A percentile compares a stretch with the other conserved stretches of the same genome.
Conservation (phyloP, 192 early-diverging fungal species). For the Coemansia sp. region DNA sequence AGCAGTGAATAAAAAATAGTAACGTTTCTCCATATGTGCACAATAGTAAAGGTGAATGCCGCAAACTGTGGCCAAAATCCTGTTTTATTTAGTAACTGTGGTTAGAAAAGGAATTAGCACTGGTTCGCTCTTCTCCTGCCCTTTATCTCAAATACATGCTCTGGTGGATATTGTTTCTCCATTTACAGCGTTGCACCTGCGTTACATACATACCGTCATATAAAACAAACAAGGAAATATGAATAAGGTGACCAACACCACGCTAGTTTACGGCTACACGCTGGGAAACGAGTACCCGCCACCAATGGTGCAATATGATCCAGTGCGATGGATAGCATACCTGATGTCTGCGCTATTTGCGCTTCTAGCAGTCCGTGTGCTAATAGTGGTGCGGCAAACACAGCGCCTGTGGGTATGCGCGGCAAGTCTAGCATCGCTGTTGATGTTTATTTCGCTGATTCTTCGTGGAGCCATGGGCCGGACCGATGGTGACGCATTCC, state of each 20-base stretch:
- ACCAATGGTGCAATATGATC: conserved; percentile 45
- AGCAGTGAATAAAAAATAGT: not conserved
- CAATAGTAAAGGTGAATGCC: not conserved
- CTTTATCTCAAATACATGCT: not conserved
- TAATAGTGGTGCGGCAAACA: conserved; percentile 22
- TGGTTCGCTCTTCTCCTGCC: too few species aligned
- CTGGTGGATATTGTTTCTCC: not conserved
- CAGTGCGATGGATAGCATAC: conserved; percentile 51
- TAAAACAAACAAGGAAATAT: not conserved
- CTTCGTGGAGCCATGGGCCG: conserved; percentile 44
- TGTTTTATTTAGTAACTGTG: too few species aligned
- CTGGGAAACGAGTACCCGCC: conserved; percentile 49
- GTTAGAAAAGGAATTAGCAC: too few species aligned
- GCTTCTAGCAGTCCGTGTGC: conserved; percentile 28
- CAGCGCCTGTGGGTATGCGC: conserved; percentile 35
- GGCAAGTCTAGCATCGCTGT: conserved; percentile 24
- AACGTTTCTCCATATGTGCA: not conserved
- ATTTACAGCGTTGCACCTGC: not conserved
- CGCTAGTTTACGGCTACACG: conserved; percentile 51
- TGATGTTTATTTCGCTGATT: conserved; percentile 43
- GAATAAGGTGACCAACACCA: conserved; percentile 18
- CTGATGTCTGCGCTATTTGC: conserved; percentile 39
- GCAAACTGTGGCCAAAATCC: too few species aligned
- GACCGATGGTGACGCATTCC: conserved; percentile 35
- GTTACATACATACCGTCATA: not conserved